phyloP scores from a whole-genome alignment of 495 filamentous ascomycete genomes.

The Aspergillus leporis region DNA sequence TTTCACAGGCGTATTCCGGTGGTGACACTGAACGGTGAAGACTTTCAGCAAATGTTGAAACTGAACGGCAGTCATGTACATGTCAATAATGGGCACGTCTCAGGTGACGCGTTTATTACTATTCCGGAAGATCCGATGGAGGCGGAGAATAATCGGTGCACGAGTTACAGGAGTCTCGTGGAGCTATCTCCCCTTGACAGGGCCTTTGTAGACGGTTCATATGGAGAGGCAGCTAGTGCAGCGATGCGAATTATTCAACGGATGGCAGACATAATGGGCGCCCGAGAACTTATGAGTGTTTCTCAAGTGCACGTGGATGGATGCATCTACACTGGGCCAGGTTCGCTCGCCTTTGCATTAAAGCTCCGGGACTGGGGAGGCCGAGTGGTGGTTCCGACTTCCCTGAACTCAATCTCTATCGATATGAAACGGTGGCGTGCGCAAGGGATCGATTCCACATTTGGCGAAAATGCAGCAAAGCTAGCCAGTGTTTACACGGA shows the following conservation, averaged over 20 bases:
- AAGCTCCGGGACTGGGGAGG: conserved; percentile 21
- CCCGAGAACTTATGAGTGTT: conserved; percentile 21
- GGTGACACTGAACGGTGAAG: conserved; percentile 7
- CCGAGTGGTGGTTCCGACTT: conserved; percentile 25
- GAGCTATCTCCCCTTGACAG: conserved; percentile 14
- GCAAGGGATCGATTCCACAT: conserved; percentile 17
- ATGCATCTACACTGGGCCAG: conserved; percentile 33
- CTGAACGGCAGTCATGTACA: conserved; percentile 4
- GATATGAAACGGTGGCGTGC: conserved; percentile 24
- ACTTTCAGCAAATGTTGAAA: conserved; percentile 8
- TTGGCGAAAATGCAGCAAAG: conserved; percentile 15
- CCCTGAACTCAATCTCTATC: conserved; percentile 32
- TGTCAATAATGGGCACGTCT: conserved; percentile 2
- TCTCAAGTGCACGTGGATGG: conserved; percentile 32
- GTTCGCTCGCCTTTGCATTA: conserved; percentile 21
- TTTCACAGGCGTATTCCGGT: conserved; percentile 28
- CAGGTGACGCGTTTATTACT: neutral
- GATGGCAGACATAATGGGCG: conserved; percentile 18
- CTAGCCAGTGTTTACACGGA: conserved; percentile 25
- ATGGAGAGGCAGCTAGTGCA: conserved; percentile 21
- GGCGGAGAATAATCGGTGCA: neutral
- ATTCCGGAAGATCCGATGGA: neutral
- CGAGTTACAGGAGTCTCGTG: no score
- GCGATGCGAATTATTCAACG: conserved; percentile 28
- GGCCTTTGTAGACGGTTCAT: conserved; percentile 19